phyloP scores from a whole-genome alignment of 129 eudicot species.

The Helianthus tuberosus region DNA sequence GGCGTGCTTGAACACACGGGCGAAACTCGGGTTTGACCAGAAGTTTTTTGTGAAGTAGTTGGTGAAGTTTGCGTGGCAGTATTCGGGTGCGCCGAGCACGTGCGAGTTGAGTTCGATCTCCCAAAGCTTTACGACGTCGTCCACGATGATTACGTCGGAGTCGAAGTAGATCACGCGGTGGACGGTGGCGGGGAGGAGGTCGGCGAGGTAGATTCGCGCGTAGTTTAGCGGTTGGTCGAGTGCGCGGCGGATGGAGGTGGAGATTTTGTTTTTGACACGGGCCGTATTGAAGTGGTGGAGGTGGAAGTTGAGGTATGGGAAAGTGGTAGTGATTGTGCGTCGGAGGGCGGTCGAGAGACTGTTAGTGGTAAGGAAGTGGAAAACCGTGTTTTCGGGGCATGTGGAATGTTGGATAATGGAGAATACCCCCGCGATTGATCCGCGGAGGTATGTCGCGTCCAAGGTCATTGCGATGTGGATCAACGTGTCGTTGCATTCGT shows the following conservation, averaged over 20 bases:
- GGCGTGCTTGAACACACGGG: slow-evolving; percentile 36
- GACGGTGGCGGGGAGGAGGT: slow-evolving; percentile 64
- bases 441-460: slow-evolving; percentile 90
- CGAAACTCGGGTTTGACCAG: slow-evolving; percentile 56
- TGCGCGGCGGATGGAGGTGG: slow-evolving; percentile 86
- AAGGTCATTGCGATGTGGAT: slow-evolving; percentile 93
- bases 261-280: slow-evolving; percentile 67
- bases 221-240: slow-evolving; percentile 91
- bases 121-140: slow-evolving; percentile 72
- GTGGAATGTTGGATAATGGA: slow-evolving; percentile 83
- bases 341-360: slow-evolving; percentile 52
- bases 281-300: slow-evolving; percentile 71
- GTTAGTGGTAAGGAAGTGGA: slow-evolving; percentile 75
- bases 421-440: slow-evolving; percentile 83
- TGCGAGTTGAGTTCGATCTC: slow-evolving; percentile 49
- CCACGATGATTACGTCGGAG: slow-evolving; percentile 83
- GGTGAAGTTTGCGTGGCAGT: slow-evolving; percentile 88
- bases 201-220: slow-evolving; percentile 86
- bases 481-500: slow-evolving; percentile 40
- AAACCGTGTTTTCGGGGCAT: slow-evolving; percentile 83
- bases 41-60: slow-evolving; percentile 69
- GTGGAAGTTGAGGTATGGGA: slow-evolving; percentile 74
- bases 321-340: slow-evolving; percentile 56
- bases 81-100: slow-evolving; percentile 86
- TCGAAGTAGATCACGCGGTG: slow-evolving; percentile 85